These are phyloP conservation scores for Luffa acutangula DNA, from an alignment of 306 rosid species.

Conservation along the genomic window DNA sequence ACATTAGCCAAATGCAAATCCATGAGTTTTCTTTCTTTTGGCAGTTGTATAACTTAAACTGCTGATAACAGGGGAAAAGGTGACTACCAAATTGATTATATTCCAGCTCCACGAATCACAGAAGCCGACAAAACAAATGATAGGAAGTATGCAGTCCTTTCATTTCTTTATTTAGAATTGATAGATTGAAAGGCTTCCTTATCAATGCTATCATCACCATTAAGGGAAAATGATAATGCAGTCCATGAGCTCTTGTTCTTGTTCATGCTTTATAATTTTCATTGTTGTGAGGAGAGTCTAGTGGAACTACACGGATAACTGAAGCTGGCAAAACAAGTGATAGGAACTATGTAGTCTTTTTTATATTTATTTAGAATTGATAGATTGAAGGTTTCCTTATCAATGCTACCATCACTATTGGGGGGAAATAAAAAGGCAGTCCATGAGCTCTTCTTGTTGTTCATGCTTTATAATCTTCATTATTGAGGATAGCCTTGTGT, in stretches of 20 bases:
- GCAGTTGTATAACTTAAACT: slow-evolving; percentile 1
- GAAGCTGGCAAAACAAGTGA: slow-evolving; percentile 87
- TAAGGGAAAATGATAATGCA: background rate
- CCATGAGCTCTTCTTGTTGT: background rate
- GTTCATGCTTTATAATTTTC: background rate
- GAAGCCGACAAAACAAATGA: slow-evolving; percentile 91
- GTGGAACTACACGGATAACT: slow-evolving; percentile 39
- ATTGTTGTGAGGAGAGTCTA: background rate
- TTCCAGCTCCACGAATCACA: slow-evolving; percentile 81
- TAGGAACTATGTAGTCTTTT: slow-evolving; percentile 37
- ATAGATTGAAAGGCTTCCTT: slow-evolving; percentile 6
- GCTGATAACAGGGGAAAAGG: slow-evolving; percentile 48
- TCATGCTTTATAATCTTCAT: background rate
- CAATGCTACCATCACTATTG: background rate
- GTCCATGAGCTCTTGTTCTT: background rate
- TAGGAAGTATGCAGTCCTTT: slow-evolving; percentile 37
- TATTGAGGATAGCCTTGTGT: background rate
- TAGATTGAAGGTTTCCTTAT: slow-evolving; percentile 2
- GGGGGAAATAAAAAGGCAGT: background rate
- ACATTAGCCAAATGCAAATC: background rate
- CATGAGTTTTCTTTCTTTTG: background rate
- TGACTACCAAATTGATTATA: slow-evolving; percentile 82
- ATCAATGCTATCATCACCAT: background rate
- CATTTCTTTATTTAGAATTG: slow-evolving; percentile 7
- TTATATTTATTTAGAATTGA: background rate